Conservation (phyloP, 2,329 filamentous ascomycete genomes). For the Monosporascus sp. region DNA sequence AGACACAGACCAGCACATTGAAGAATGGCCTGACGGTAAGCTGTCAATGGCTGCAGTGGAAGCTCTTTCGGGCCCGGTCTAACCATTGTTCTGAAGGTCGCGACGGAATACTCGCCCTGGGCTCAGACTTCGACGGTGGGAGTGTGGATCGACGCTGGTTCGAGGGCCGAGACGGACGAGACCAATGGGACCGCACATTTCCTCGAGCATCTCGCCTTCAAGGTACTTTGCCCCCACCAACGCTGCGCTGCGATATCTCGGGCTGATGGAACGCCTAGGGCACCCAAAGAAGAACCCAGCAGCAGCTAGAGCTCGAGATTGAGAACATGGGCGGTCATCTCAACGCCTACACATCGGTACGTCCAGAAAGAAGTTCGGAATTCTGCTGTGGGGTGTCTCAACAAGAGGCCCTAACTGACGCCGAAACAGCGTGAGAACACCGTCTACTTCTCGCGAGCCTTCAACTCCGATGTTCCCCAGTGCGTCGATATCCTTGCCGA, state of each 20-base stretch:
- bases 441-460: constrained; percentile 98
- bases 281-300: constrained; percentile 88
- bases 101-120: constrained; percentile 96
- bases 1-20: constrained; percentile 93
- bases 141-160: constrained; percentile 99
- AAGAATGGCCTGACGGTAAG: constrained; percentile 94
- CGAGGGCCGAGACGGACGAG: constrained; percentile 94
- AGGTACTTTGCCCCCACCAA: constrained; percentile 54
- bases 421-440: constrained; percentile 83
- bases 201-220: constrained; percentile 99
- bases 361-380: constrained; percentile 29
- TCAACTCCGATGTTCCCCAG: constrained; percentile 95
- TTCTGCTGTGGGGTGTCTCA: too few relatives aligned
- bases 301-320: constrained; percentile 98
- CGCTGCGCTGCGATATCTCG: constrained; percentile 1
- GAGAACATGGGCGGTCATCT: constrained; percentile 99
- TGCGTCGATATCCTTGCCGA: constrained; percentile 98
- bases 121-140: constrained; percentile 97
- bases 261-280: constrained; percentile 51
- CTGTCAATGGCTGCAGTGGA: constrained; percentile 22
- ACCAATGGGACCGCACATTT: constrained; percentile 99
- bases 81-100: constrained; percentile 59
- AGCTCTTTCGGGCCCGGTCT: constrained; percentile 9
- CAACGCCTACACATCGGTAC: constrained; percentile 98
- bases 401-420: not conserved